A percentile compares a stretch with the other conserved stretches of the same genome.
These are phyloP conservation scores for Fraxinus sp. DNA, from an alignment of 305 asterid species.

Conservation along the genomic window DNA sequence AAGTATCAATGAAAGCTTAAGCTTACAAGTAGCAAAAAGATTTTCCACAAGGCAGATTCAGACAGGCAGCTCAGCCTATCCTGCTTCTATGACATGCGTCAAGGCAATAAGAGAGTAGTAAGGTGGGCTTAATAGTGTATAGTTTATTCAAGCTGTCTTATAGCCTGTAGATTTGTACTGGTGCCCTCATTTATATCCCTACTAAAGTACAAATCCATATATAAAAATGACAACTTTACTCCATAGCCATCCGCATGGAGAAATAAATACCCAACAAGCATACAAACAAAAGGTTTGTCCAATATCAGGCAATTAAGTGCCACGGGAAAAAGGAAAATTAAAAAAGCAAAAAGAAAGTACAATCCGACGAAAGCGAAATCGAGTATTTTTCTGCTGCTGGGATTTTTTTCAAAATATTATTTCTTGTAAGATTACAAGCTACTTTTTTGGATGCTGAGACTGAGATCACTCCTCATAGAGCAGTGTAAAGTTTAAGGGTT, in stretches of 20 bases:
- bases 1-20: background rate
- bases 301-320: background rate
- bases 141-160: slow-evolving; percentile 25
- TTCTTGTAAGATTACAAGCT: background rate
- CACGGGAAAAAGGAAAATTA: background rate
- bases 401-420: no score
- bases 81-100: background rate
- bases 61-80: background rate
- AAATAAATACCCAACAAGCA: background rate
- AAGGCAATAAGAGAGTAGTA: no score
- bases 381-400: background rate
- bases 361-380: background rate
- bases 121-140: no score
- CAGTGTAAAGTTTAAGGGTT: background rate
- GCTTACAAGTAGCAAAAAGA: background rate
- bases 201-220: background rate
- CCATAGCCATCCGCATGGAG: background rate
- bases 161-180: slow-evolving; percentile 1
- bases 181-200: background rate
- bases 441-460: background rate
- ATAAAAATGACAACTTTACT: background rate
- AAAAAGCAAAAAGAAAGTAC: background rate
- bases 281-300: background rate
- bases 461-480: background rate
- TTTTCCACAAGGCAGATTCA: background rate